Evolutionary conservation across 1,284 basidiomycete genomes (phyloP), one percentile per base, ranked within the genome.

Genomic region (Inonotus hispidus): DNA sequence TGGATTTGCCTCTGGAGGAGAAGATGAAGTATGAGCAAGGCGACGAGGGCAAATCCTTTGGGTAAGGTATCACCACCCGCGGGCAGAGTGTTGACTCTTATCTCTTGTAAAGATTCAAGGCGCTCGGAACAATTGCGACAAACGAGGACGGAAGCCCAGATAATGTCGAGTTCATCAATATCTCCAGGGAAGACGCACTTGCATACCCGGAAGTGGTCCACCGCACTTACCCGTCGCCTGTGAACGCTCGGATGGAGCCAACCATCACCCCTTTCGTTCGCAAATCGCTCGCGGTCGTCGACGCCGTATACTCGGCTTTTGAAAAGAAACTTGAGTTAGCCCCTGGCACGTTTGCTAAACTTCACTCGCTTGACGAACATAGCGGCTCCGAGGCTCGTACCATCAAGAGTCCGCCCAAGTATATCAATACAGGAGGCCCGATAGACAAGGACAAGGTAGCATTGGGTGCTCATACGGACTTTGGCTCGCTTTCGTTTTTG

Each of bases 21-120:
- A 85, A 85, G 67, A 72, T 87, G 75, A 77, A 78, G 59, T 88
- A 75, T 64, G 86, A 87, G 66, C 84, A 87, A 69, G 86, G 87
- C 1, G 82, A 87, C 65, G 73, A 72, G 4, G 87, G 87, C 0
- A 72, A 73, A 61, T 86, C 83, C 0, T 85, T 83, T 60, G 87
- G 87, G 81, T 82, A 64, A 39, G 74, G 53, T 14, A 29, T 5
- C 38, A 1, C 23, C 35, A 27, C n/a, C 35, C 21, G 3, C 4
- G 11, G 21, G 5, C 13, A 8, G n/a, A 29, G 14, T n/a, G 23
- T 16, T 32, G 8, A 11, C 37, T 41, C 38, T 41, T 11, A 55
- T 37, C 14, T 41, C 10, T 41, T 11, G n/a, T 0, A 52, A 64
- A 87, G 86, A 29, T 88, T 88, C 68, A 88, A 88, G 73, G 80